Base-by-base conservation (phyloP, 1,284 basidiomycete species). In the Naganishia cerealis region DNA sequence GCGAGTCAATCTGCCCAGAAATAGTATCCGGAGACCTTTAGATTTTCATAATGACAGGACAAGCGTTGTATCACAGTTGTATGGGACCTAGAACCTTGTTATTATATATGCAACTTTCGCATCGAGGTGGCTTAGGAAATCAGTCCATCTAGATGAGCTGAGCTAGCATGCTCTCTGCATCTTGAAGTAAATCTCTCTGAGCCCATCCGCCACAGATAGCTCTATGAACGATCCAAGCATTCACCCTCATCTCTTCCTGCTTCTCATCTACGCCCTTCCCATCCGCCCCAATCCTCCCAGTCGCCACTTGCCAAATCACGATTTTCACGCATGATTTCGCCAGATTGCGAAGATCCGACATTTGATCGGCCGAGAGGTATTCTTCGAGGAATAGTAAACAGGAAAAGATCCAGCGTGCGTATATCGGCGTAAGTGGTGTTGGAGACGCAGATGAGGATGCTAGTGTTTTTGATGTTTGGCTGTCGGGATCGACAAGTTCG, bases 121-220 rank as follows among this genome's bases (percentile, higher is more conserved):
- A 61, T 24, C 58, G n/a, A 61, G 16, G 38, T 1, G n/a, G 9
- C 46, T 18, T 15, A 15, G 7, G 43, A 46, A 50, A 46, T 46
- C 46, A 21, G 24, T n/a, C 21, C 46, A 7, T 50, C 46, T 50
- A 59, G 9, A 21, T 39, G 6, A 67, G 33, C 48, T 62, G 65
- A 39, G 61, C 59, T 55, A 79, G 76, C 70, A 75, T 65, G 3
- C 66, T 70, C 66, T 88, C 87, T 12, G 89, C 88, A 75, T 94
- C 90, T 74, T 84, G 83, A 87, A 92, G 90, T 54, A 97, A 80
- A 78, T 97, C 94, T 66, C 82, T 84, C 80, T 97, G 94, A 24
- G 86, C 89, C 94, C 93, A 97, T 1, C 90, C 82, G 12, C 85
- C 87, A 26, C 86, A 84, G 38, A 97, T 82, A 3, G 87, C 86